Percentiles rank a stretch among this genome's conserved stretches.
Conservation (phyloP, 306 rosid genomes). For the Gynostemma pentaphyllum region DNA sequence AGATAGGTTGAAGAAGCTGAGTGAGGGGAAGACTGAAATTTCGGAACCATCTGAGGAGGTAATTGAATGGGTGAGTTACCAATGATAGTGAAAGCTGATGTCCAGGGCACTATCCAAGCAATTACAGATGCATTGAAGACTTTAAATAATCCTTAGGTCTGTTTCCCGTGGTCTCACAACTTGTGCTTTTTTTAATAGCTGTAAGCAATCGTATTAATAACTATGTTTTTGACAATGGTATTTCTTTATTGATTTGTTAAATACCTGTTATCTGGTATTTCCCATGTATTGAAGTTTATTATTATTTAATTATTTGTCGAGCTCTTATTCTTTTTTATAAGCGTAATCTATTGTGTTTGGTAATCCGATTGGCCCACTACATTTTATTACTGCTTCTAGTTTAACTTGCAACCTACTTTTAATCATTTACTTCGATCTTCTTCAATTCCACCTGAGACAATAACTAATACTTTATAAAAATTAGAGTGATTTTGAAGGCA, state of each 20-base stretch:
- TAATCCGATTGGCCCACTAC: too few species aligned
- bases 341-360: background rate
- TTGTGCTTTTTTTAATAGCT: background rate
- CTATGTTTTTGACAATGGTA: background rate
- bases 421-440: background rate
- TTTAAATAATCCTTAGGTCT: slow-evolving; percentile 77
- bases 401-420: background rate
- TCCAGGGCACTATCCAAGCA: slow-evolving; percentile 98
- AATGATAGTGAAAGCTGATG: slow-evolving; percentile 87
- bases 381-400: background rate
- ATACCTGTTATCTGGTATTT: background rate
- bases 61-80: slow-evolving; percentile 68
- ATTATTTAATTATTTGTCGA: background rate
- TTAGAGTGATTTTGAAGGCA: background rate
- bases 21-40: slow-evolving; percentile 27
- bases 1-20: slow-evolving; percentile 54
- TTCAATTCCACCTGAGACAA: background rate
- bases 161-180: background rate
- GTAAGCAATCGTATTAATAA: background rate
- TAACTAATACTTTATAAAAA: background rate
- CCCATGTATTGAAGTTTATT: background rate
- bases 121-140: slow-evolving; percentile 77
- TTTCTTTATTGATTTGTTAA: background rate
- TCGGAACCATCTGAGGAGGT: slow-evolving; percentile 40
- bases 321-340: background rate